Evolutionary conservation across 2,329 filamentous ascomycete genomes (phyloP).

Genomic region (Colletotrichum sp.): DNA sequence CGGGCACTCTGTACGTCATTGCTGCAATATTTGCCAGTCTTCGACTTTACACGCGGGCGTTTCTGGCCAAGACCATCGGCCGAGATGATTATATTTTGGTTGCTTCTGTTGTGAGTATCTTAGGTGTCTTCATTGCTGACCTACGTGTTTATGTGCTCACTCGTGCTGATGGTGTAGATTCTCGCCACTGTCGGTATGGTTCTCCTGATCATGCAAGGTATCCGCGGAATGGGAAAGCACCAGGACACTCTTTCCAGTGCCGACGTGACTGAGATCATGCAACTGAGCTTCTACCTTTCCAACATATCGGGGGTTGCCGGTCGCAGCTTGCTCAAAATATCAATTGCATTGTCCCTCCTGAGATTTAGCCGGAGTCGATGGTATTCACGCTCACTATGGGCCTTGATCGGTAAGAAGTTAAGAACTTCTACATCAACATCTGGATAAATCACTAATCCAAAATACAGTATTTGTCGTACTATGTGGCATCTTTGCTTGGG

Average conservation of each 20-base stretch:
- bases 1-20: not conserved
- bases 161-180: not conserved
- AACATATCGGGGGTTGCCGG: not conserved
- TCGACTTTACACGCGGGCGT: not conserved
- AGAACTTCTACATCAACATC: not conserved
- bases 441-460: accelerated
- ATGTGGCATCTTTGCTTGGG: not conserved
- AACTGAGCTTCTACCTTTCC: not conserved
- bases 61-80: not conserved
- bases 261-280: not conserved
- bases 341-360: not conserved
- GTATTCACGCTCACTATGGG: not conserved
- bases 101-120: not conserved
- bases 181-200: not conserved
- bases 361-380: not conserved
- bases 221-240: not conserved
- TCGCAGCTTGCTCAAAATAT: not conserved
- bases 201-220: not conserved
- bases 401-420: not conserved
- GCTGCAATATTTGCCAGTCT: not conserved
- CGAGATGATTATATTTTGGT: not conserved
- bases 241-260: not conserved
- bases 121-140: not conserved
- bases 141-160: not conserved
- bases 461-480: not conserved